These are phyloP conservation scores for Cairneyella variabilis DNA, from an alignment of 495 filamentous ascomycete species.

Conservation along the genomic window DNA sequence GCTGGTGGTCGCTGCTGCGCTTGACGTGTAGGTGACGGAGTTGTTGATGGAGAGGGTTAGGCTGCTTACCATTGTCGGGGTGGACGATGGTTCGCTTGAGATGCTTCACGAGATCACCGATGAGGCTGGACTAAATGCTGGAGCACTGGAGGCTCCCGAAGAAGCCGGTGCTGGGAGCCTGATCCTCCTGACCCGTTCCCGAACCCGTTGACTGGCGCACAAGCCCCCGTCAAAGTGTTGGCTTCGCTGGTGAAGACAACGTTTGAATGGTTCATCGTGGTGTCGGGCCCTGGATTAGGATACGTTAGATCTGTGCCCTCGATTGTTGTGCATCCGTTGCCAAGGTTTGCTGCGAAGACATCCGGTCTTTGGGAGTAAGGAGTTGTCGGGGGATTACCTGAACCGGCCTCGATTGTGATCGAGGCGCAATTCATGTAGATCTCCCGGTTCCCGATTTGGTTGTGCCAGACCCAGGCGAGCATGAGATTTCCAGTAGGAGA, in stretches of 20 bases:
- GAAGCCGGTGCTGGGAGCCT: no score
- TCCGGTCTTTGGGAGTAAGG: conserved; percentile 36
- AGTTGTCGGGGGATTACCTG: conserved; percentile 12
- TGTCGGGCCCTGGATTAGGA: conserved; percentile 63
- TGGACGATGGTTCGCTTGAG: no score
- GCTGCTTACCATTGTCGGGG: no score
- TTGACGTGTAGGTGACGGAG: no score
- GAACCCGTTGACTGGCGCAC: no score
- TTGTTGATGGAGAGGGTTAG: no score
- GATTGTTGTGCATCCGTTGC: conserved; percentile 36
- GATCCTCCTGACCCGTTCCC: no score
- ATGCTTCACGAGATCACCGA: no score
- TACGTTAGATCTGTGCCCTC: conserved; percentile 53
- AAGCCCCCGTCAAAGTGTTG: neutral
- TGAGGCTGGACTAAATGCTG: no score
- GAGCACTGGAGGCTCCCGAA: no score
- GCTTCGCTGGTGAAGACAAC: neutral
- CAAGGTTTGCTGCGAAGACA: conserved; percentile 47
- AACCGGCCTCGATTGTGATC: conserved; percentile 45
- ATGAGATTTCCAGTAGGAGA: conserved; percentile 51
- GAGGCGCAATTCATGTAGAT: conserved; percentile 63
- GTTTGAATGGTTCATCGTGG: neutral
- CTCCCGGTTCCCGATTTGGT: conserved; percentile 62
- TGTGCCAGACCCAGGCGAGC: conserved; percentile 60
- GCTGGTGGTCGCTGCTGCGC: no score